A percentile compares a stretch with the other conserved stretches of the same genome.
Conservation (phyloP, 2,329 filamentous ascomycete species). For the Pyrenochaeta sp. region DNA sequence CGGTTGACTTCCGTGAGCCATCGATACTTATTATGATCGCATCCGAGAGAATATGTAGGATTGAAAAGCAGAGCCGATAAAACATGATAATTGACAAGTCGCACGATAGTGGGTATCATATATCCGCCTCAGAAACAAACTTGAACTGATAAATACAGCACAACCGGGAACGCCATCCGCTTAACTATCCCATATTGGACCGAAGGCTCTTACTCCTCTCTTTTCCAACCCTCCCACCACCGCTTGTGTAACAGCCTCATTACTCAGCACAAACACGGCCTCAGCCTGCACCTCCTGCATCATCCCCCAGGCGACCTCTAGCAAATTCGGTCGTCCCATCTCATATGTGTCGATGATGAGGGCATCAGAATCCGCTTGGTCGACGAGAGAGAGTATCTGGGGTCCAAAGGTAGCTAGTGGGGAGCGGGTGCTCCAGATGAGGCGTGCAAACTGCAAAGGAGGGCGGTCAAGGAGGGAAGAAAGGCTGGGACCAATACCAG, state of each 20-base stretch:
- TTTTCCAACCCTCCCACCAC: conserved; percentile 74
- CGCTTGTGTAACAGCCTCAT: conserved; percentile 71
- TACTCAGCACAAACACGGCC: conserved; percentile 77
- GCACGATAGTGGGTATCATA: not conserved
- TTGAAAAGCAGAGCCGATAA: not conserved
- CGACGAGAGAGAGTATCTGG: conserved; percentile 65
- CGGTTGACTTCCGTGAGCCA: not conserved
- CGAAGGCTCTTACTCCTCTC: conserved; percentile 72
- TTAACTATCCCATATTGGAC: conserved; percentile 70
- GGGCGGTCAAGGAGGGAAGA: conserved; percentile 63
- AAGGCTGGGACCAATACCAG: conserved; percentile 51
- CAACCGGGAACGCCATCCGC: not conserved
- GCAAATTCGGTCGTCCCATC: conserved; percentile 68
- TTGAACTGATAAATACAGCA: not conserved
- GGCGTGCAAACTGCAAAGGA: conserved; percentile 60
- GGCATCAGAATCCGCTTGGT: conserved; percentile 66
- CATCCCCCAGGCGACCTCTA: conserved; percentile 64
- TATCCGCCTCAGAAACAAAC: not conserved
- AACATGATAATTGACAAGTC: not conserved
- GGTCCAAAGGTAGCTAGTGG: conserved; percentile 71
- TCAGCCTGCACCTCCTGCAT: conserved; percentile 61
- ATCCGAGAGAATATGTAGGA: not conserved
- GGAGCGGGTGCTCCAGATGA: conserved; percentile 73
- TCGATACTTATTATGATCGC: not conserved
- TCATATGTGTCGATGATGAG: conserved; percentile 72